These are phyloP conservation scores for Fraxinus baroniana DNA, from an alignment of 305 asterid genomes.

Conservation along the genomic window DNA sequence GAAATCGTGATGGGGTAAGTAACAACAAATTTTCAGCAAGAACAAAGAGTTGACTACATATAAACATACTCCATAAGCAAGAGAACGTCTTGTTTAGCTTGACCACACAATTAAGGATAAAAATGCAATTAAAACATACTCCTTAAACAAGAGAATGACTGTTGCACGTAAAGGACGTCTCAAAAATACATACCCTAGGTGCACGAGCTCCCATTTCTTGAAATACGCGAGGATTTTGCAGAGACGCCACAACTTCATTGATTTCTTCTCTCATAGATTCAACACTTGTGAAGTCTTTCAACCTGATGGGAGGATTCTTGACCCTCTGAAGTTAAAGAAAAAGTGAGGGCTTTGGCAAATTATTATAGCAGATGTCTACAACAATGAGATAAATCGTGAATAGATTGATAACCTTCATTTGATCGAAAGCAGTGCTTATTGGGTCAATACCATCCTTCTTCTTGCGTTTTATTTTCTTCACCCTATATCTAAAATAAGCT, in stretches of 20 bases:
- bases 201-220: constrained; percentile 99
- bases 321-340: constrained; percentile 59
- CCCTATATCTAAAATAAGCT: constrained; percentile 49
- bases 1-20: neutral
- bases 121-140: neutral
- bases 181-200: constrained; percentile 73
- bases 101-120: neutral
- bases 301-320: constrained; percentile 85
- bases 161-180: constrained; percentile 12
- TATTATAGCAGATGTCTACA: constrained; percentile 20
- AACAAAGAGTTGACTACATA: neutral
- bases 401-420: constrained; percentile 74
- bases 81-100: too few species aligned
- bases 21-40: constrained; percentile 11
- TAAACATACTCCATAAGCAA: neutral
- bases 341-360: constrained; percentile 23
- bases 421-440: constrained; percentile 93
- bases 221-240: constrained; percentile 83
- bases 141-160: constrained; percentile 11
- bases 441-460: constrained; percentile 82
- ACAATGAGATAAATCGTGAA: constrained; percentile 17
- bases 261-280: constrained; percentile 96
- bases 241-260: constrained; percentile 91
- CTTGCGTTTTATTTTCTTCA: constrained; percentile 48
- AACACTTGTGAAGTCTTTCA: constrained; percentile 90